These are phyloP conservation scores for Tagetes erecta DNA, from an alignment of 129 eudicot genomes.

Conservation along the genomic window DNA sequence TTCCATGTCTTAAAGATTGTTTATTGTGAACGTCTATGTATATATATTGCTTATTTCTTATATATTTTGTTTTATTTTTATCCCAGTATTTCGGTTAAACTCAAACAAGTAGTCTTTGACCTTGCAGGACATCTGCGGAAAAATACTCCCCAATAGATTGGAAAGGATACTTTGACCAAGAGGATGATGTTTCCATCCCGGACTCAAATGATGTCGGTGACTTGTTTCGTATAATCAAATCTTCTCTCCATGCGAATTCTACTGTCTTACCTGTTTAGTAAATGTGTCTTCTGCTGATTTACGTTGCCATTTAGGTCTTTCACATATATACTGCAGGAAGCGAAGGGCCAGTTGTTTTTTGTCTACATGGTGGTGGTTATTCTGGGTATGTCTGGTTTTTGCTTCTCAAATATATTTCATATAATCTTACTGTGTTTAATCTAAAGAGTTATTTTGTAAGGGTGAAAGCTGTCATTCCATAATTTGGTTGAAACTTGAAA, in stretches of 20 bases:
- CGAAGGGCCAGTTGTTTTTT: slow-evolving; percentile 91
- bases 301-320: slow-evolving; percentile 61
- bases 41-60: not conserved
- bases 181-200: slow-evolving; percentile 79
- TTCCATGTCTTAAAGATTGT: not conserved
- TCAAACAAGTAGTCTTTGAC: slow-evolving; percentile 2
- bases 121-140: slow-evolving; percentile 59
- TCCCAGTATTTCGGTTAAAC: slow-evolving; percentile 1
- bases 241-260: slow-evolving; percentile 16
- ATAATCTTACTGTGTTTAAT: slow-evolving; percentile 2
- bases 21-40: not conserved
- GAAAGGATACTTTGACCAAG: slow-evolving; percentile 75
- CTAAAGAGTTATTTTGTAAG: not conserved
- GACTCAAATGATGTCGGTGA: slow-evolving; percentile 67
- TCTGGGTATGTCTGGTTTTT: slow-evolving; percentile 60
- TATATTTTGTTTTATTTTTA: not conserved
- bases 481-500: not conserved
- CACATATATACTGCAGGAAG: slow-evolving; percentile 88
- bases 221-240: slow-evolving; percentile 11
- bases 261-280: not conserved
- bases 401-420: not conserved
- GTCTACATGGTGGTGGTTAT: slow-evolving; percentile 97
- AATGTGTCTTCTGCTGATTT: slow-evolving; percentile 22
- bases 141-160: slow-evolving; percentile 81
- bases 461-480: not conserved